Conservation (phyloP, 164 flowering plant species). For the Kingdonia uniflora region DNA sequence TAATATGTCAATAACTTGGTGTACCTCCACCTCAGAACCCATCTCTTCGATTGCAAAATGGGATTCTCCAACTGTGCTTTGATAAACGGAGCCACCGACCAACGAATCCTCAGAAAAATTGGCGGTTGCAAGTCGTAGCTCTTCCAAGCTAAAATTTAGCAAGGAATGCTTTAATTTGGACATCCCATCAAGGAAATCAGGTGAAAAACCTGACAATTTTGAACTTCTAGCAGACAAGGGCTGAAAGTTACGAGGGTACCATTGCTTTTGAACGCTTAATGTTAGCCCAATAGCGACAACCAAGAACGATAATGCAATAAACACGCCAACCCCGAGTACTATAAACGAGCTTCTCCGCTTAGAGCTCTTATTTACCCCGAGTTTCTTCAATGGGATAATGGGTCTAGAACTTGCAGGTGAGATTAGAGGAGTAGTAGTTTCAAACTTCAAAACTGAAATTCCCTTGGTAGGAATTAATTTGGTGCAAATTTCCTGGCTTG, state of each 20-base stretch:
- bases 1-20: conserved; percentile 29
- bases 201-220: conserved; percentile 26
- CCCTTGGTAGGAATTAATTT: conserved; percentile 26
- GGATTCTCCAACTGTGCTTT: conserved; percentile 30
- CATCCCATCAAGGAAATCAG: conserved; percentile 34
- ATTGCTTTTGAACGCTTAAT: conserved; percentile 7
- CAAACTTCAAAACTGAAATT: conserved; percentile 17
- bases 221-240: conserved; percentile 18
- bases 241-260: conserved; percentile 13
- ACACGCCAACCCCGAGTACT: conserved; percentile 14
- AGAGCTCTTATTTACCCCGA: neutral
- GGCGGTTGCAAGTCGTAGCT: conserved; percentile 39
- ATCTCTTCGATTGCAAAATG: conserved; percentile 39
- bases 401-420: conserved; percentile 16
- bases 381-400: conserved; percentile 11
- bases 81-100: conserved; percentile 31
- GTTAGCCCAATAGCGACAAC: too few relatives aligned
- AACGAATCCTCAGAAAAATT: conserved; percentile 34
- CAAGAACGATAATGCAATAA: conserved; percentile 6
- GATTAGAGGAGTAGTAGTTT: conserved; percentile 3
- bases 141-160: conserved; percentile 32
- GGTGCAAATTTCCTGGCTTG: too few relatives aligned
- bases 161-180: conserved; percentile 36
- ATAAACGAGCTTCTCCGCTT: conserved; percentile 5
- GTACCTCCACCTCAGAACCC: conserved; percentile 33